Base-by-base conservation (phyloP, 306 rosid species). In the Comarum palustre region DNA sequence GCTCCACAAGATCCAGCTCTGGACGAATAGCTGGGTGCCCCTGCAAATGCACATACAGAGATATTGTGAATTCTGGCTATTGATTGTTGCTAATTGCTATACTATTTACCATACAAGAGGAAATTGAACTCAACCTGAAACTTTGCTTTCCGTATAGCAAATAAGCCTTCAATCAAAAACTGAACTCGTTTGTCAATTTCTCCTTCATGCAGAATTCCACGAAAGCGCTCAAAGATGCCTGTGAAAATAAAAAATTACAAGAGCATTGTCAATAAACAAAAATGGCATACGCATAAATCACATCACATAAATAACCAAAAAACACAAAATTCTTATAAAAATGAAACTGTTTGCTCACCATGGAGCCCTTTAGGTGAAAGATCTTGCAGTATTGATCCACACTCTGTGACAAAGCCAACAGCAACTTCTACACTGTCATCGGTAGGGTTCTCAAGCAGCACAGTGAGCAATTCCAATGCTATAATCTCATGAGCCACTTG, bases 351-450 rank as follows among this genome's bases (percentile, higher is more conserved):
- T 83, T 58, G 82, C 94, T 45, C 80, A 94, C 99, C 99, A 68
- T 87, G 96, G 76, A 94, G 87, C 54, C 96, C 99, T 82, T 84
- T 89, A 17, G 99, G 99, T 2, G 99, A 83, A 72, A 90, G 91
- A 71, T 88, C 97, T 72, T 91, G 92, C 74, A 94, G 80, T 73
- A 90, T 86, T 69, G 96, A 91, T 62, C 99, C 99, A 74, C 91
- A 88, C 59, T 94, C 95, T 1, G 89, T 89, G 43, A 91, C 99
- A 94, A 94, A 94, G 57, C 96, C 97, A 63, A 94, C 99, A 66
- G 99, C 99, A 50, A 91, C 97, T 86, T 94, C 97, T 78, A 94
- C 99, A 81, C 96, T 91, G 75, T 91, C 96, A 73, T 91, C 93
- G 1, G 95, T 88, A 41, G 99, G 99, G 68, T 91, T 89, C 86